phyloP scores from a whole-genome alignment of 2,329 filamentous ascomycete species.

The Xylariaceae sp. region DNA sequence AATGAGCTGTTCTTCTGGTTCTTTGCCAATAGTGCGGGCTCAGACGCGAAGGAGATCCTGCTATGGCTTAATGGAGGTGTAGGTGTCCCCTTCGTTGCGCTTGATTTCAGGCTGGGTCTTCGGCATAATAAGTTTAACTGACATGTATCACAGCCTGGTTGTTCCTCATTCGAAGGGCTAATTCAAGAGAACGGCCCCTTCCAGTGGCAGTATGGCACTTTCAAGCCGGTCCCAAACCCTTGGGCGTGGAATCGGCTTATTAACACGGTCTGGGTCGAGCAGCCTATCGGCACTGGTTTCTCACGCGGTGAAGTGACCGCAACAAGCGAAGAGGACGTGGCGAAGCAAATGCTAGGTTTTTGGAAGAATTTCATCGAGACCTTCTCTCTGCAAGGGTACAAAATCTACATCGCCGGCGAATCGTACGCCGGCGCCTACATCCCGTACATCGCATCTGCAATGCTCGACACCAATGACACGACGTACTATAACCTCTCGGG shows the following conservation, averaged over 20 bases:
- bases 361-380: constrained; percentile 65
- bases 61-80: constrained; percentile 60
- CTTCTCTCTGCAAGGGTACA: constrained; percentile 59
- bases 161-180: constrained; percentile 69
- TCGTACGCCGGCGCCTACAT: constrained; percentile 61
- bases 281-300: constrained; percentile 73
- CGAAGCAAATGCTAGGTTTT: constrained; percentile 76
- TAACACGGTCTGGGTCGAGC: constrained; percentile 79
- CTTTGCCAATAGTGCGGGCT: constrained; percentile 56
- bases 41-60: constrained; percentile 56
- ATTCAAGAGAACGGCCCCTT: constrained; percentile 81
- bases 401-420: constrained; percentile 62
- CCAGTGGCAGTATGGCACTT: constrained; percentile 73
- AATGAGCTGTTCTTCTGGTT: constrained; percentile 64
- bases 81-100: constrained; percentile 32
- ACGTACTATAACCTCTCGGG: constrained; percentile 60
- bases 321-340: constrained; percentile 70
- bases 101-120: not conserved
- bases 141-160: constrained; percentile 54
- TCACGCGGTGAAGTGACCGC: constrained; percentile 69
- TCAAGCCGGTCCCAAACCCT: constrained; percentile 67
- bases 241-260: constrained; percentile 80
- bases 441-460: constrained; percentile 62
- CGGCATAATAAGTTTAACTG: not conserved
- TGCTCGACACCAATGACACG: constrained; percentile 55